A percentile compares a stretch with the other conserved stretches of the same genome.
phyloP scores from a whole-genome alignment of 2,329 filamentous ascomycete species.

The Cladosporium sp. region DNA sequence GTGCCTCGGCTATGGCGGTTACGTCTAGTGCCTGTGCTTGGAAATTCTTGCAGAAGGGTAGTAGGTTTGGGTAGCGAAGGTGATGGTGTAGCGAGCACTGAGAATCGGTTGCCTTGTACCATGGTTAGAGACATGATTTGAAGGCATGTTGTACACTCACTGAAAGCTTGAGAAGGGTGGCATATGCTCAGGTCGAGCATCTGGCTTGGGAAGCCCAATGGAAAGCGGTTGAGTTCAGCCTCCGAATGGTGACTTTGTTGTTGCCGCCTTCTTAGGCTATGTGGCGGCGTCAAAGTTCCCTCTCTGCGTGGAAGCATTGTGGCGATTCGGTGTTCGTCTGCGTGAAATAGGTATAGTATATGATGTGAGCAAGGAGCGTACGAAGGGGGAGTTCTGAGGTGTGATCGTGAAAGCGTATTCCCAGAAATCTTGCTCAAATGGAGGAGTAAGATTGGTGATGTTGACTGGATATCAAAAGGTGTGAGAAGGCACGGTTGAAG shows the following conservation, averaged over 20 bases:
- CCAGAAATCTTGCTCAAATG: neutral
- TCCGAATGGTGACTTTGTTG: slow-evolving; percentile 12
- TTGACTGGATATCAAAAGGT: neutral
- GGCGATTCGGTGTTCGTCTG: slow-evolving; percentile 1
- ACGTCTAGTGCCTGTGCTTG: slow-evolving; percentile 18
- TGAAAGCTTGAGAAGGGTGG: slow-evolving; percentile 18
- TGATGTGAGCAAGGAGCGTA: slow-evolving; percentile 1
- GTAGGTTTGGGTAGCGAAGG: neutral
- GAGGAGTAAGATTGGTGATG: neutral
- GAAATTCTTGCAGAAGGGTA: slow-evolving; percentile 14
- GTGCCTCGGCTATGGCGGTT: slow-evolving; percentile 26
- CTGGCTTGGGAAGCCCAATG: neutral
- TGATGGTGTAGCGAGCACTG: slow-evolving; percentile 18
- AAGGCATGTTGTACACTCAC: slow-evolving; percentile 14
- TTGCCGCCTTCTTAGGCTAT: slow-evolving; percentile 18
- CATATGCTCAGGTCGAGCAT: slow-evolving; percentile 28
- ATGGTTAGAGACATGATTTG: neutral
- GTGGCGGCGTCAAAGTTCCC: slow-evolving; percentile 13
- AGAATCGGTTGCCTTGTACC: slow-evolving; percentile 27
- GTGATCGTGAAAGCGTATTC: neutral
- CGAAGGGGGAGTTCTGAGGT: neutral
- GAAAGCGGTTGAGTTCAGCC: slow-evolving; percentile 11
- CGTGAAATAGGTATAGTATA: slow-evolving; percentile 6
- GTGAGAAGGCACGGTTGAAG: slow-evolving; percentile 7
- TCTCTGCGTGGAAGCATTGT: slow-evolving; percentile 22